Evolutionary conservation across 345 rosid genomes (phyloP).

Genomic region (Acer negundo): DNA sequence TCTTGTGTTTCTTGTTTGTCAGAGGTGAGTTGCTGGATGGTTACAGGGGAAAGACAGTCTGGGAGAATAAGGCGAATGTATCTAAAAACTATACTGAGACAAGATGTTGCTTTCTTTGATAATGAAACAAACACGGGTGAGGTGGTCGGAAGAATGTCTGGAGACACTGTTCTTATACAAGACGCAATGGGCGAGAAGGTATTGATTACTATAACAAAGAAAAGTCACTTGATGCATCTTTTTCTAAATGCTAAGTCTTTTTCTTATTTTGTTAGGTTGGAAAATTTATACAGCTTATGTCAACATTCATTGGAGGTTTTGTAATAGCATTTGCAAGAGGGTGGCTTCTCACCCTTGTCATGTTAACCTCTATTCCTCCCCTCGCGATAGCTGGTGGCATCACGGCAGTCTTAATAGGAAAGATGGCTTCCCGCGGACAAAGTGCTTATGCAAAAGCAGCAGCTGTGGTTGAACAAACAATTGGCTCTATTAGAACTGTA

Average conservation of each 20-base stretch:
- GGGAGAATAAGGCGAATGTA: conserved; percentile 67
- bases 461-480: conserved; percentile 67
- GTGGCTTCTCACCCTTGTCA: conserved; percentile 84
- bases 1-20: conserved; percentile 24
- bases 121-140: conserved; percentile 83
- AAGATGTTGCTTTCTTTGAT: conserved; percentile 81
- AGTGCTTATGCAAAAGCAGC: conserved; percentile 79
- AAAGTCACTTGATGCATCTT: not conserved
- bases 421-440: conserved; percentile 67
- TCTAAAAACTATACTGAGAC: conserved; percentile 75
- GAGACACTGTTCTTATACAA: conserved; percentile 91
- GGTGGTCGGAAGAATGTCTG: conserved; percentile 95
- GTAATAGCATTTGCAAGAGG: conserved; percentile 69
- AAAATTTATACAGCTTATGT: conserved; percentile 66
- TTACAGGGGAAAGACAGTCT: conserved; percentile 89
- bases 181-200: conserved; percentile 99
- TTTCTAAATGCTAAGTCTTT: not conserved
- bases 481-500: conserved; percentile 87
- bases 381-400: conserved; percentile 63
- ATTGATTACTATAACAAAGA: not conserved
- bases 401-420: conserved; percentile 53
- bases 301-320: conserved; percentile 85
- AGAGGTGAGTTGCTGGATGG: conserved; percentile 93
- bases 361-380: conserved; percentile 70
- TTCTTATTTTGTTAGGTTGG: conserved; percentile 60